Evolutionary conservation across 192 early-diverging fungal species (phyloP).

Genomic region (Coemansia sp.): DNA sequence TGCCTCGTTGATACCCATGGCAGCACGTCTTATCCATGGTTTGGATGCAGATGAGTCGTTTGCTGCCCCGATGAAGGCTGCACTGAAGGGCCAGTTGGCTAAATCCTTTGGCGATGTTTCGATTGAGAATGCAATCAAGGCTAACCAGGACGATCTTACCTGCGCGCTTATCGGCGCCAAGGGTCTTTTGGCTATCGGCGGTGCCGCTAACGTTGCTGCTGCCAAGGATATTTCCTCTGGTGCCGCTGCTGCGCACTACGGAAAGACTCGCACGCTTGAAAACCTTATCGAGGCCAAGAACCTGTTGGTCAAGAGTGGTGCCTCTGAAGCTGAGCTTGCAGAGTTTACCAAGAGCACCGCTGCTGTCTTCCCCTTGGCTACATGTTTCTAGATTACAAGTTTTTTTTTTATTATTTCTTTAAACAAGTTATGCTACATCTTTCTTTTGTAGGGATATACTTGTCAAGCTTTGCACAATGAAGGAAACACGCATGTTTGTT

Average conservation of each 20-base stretch:
- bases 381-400: conserved; percentile 32
- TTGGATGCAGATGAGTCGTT: conserved; percentile 37
- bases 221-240: conserved; percentile 12
- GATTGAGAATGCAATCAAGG: conserved; percentile 12
- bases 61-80: conserved; percentile 47
- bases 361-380: conserved; percentile 33
- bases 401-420: not conserved
- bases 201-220: conserved; percentile 6
- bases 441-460: not conserved
- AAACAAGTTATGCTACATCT: not conserved
- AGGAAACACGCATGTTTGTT: too few relatives aligned
- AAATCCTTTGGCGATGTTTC: conserved; percentile 37
- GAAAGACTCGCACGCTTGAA: conserved; percentile 20
- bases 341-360: conserved; percentile 19
- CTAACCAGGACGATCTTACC: conserved; percentile 10
- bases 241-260: conserved; percentile 16
- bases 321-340: conserved; percentile 9
- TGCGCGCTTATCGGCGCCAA: conserved; percentile 17
- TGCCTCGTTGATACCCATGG: conserved; percentile 31
- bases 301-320: conserved; percentile 17
- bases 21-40: conserved; percentile 18
- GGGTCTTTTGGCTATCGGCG: conserved; percentile 27
- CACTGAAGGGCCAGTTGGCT: conserved; percentile 35
- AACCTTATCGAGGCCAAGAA: conserved; percentile 20
- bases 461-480: not conserved